Evolutionary conservation across 2,329 filamentous ascomycete genomes (phyloP).

Genomic region (Dothistroma pini): DNA sequence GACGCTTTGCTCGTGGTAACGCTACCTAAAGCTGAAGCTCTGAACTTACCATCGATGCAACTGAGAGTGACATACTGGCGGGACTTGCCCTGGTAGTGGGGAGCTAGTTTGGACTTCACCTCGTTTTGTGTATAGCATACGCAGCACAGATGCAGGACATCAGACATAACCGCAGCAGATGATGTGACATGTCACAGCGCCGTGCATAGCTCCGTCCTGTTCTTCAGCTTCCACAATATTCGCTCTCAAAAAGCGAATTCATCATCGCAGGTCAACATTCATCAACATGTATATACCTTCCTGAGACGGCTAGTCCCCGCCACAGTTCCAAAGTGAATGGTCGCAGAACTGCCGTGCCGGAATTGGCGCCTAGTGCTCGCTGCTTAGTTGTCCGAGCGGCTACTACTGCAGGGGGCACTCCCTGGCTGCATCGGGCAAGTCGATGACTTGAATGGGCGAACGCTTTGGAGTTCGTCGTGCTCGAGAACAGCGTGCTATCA

Average conservation of each 20-base stretch:
- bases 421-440: background rate
- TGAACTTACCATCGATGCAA: too few species aligned
- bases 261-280: background rate
- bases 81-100: too few species aligned
- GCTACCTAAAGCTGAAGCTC: too few species aligned
- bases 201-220: background rate
- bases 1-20: too few species aligned
- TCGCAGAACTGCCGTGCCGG: background rate
- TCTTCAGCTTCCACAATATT: background rate
- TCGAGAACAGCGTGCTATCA: too few species aligned
- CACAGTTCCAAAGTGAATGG: conserved; percentile 24
- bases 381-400: background rate
- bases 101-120: too few species aligned
- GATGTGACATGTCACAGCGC: too few species aligned
- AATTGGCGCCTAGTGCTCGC: background rate
- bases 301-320: background rate
- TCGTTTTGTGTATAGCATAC: too few species aligned
- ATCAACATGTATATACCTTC: background rate
- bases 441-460: background rate
- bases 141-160: too few species aligned
- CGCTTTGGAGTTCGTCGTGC: background rate
- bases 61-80: too few species aligned
- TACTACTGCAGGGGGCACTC: background rate
- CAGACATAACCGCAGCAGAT: too few species aligned
- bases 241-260: background rate